Conservation (phyloP, 2,329 filamentous ascomycete species). For the Penicillium nordicum region DNA sequence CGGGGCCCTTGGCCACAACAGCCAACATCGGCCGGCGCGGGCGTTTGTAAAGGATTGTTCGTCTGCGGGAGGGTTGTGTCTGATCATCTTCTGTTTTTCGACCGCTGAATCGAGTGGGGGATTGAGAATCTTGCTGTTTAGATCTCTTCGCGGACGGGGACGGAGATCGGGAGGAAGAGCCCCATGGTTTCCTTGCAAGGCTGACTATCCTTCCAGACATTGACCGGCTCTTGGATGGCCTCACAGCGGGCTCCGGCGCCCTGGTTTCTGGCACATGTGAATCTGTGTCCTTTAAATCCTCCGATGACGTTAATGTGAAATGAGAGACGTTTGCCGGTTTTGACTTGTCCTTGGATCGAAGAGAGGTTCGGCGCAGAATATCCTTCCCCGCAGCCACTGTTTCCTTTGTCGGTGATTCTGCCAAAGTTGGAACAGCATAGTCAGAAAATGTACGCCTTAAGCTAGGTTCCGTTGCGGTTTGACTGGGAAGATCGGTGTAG, state of each 20-base stretch:
- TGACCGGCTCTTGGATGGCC: slow-evolving; percentile 43
- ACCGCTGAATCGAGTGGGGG: slow-evolving; percentile 17
- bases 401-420: slow-evolving; percentile 37
- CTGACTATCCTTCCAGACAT: slow-evolving; percentile 51
- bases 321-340: slow-evolving; percentile 30
- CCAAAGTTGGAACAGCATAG: slow-evolving; percentile 42
- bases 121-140: slow-evolving; percentile 30
- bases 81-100: slow-evolving; percentile 23
- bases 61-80: slow-evolving; percentile 25
- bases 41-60: slow-evolving; percentile 36
- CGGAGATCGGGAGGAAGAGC: slow-evolving; percentile 45
- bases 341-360: slow-evolving; percentile 35
- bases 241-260: slow-evolving; percentile 30
- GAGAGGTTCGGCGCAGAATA: slow-evolving; percentile 41
- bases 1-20: slow-evolving; percentile 36
- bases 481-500: slow-evolving; percentile 53
- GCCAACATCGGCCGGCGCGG: slow-evolving; percentile 41
- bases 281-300: slow-evolving; percentile 34
- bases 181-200: slow-evolving; percentile 52
- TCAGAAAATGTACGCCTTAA: slow-evolving; percentile 52
- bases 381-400: slow-evolving; percentile 41
- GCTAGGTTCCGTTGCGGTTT: slow-evolving; percentile 31
- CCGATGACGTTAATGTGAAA: slow-evolving; percentile 37
- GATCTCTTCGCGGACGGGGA: slow-evolving; percentile 41
- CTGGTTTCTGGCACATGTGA: slow-evolving; percentile 27